phyloP scores from a whole-genome alignment of 192 early-diverging fungal species.

The Coemansia sp. region DNA sequence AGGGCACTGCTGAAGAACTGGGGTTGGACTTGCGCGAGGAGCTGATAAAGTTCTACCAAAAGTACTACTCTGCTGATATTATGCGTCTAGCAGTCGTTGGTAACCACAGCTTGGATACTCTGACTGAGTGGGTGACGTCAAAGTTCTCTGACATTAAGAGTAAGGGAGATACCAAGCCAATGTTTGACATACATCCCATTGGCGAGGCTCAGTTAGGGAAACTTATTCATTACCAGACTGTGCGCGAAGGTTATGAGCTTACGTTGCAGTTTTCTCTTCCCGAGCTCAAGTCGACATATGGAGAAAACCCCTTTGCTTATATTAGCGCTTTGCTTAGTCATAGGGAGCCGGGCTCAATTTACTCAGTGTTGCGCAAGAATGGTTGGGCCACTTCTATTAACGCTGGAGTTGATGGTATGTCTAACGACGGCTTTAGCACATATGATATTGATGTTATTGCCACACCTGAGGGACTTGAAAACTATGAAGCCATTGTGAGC shows the following conservation, averaged over 20 bases:
- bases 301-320: slow-evolving; percentile 62
- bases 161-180: slow-evolving; percentile 61
- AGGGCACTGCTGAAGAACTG: slow-evolving; percentile 35
- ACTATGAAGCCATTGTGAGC: slow-evolving; percentile 16
- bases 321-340: slow-evolving; percentile 74
- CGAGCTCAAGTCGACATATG: slow-evolving; percentile 59
- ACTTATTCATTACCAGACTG: slow-evolving; percentile 65
- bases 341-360: slow-evolving; percentile 81
- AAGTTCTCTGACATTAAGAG: slow-evolving; percentile 78
- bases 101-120: slow-evolving; percentile 70
- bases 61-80: slow-evolving; percentile 88
- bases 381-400: slow-evolving; percentile 78
- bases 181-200: slow-evolving; percentile 64
- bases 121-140: slow-evolving; percentile 74
- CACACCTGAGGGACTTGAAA: slow-evolving; percentile 18
- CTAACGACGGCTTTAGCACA: slow-evolving; percentile 6
- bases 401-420: slow-evolving; percentile 30
- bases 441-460: slow-evolving; percentile 11
- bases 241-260: slow-evolving; percentile 68
- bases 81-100: slow-evolving; percentile 92
- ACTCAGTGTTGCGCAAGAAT: slow-evolving; percentile 74
- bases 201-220: slow-evolving; percentile 65
- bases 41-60: neutral
- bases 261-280: slow-evolving; percentile 80
- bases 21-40: slow-evolving; percentile 76